Base-by-base conservation (phyloP, 2,329 filamentous ascomycete genomes). In the Fusarium tricinctum region DNA sequence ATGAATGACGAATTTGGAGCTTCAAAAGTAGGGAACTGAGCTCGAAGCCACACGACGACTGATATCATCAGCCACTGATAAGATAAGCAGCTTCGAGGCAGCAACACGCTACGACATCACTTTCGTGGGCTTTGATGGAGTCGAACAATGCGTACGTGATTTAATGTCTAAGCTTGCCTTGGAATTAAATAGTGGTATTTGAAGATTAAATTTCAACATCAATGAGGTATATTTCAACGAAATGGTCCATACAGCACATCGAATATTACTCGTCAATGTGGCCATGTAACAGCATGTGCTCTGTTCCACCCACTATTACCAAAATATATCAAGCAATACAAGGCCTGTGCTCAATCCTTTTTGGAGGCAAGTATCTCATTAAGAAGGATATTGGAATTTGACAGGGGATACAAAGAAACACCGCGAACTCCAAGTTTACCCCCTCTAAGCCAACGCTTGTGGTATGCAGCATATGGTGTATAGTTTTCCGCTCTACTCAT, bases 41-140 rank as follows among this genome's bases (percentile, higher is more conserved):
- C 66, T 64, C 54, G 20, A 32, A 59, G 53, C 66, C 63, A 69
- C 35, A 58, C 50, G 42, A 59, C 42, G 56, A 70, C 71, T 73
- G 68, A 74, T 74, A 73, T 73, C 69, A 74, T 73, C 53, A 56
- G 56, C 56, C 20, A 23, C 71, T 61, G 71, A 73, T 73, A 73
- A 73, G 71, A 73, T 73, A 73, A 73, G 66, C 15, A 49, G 26
- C 33, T 22, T 28, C 49, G 66, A 73, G 71, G 71, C 71, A 73
- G 53, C 71, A 66, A 56, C 57, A 49, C 57, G 30, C 55, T 66
- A 71, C 67, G 67, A 71, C 70, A 69, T 49, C 66, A 44, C 56
- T 12, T 9, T 38, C 35, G 17, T 19, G 17, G 17, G 17, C 17
- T 19, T 38, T 38, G 10, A 38, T 19, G 8, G 17, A n/a, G 17